A percentile compares a stretch with the other conserved stretches of the same genome.
Conservation (phyloP, 805 yeast genomes). For the Metschnikowia baotianmanensis region DNA sequence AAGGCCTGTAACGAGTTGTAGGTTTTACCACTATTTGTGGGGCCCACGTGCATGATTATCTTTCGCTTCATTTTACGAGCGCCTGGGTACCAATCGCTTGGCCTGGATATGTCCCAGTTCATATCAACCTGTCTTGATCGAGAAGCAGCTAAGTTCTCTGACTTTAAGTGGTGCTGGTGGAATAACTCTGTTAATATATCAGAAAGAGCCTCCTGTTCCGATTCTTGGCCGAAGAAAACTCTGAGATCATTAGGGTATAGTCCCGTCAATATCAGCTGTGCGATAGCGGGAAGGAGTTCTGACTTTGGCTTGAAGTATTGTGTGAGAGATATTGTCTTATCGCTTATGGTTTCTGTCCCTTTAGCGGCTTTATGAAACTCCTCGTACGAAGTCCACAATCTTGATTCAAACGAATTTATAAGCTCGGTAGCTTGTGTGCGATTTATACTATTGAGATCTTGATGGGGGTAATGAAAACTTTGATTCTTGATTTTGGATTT, state of each 20-base stretch:
- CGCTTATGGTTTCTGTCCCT: background rate
- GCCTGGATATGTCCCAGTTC: conserved; percentile 25
- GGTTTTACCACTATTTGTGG: conserved; percentile 96
- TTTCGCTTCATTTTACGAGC: conserved; percentile 79
- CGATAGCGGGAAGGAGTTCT: conserved; percentile 16
- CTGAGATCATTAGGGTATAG: conserved; percentile 22
- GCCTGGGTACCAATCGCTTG: conserved; percentile 71
- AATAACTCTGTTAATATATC: conserved; percentile 7
- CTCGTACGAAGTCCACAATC: conserved; percentile 3
- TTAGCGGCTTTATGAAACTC: background rate
- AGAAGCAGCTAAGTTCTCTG: conserved; percentile 3
- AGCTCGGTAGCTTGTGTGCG: background rate
- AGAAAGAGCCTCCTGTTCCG: conserved; percentile 10
- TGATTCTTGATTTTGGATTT: background rate
- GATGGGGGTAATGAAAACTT: conserved; percentile 3
- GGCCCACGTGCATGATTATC: conserved; percentile 92
- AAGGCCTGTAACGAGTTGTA: conserved; percentile 73
- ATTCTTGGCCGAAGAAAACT: conserved; percentile 15
- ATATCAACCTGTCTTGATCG: conserved; percentile 8
- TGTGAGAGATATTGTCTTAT: conserved; percentile 2
- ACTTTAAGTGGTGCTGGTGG: conserved; percentile 10
- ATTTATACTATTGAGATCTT: conserved; percentile 2
- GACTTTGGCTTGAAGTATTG: conserved; percentile 8
- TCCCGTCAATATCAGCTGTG: conserved; percentile 19
- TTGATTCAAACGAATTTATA: conserved; percentile 1